phyloP scores from a whole-genome alignment of 306 rosid species.

The Clitoria ternatea region DNA sequence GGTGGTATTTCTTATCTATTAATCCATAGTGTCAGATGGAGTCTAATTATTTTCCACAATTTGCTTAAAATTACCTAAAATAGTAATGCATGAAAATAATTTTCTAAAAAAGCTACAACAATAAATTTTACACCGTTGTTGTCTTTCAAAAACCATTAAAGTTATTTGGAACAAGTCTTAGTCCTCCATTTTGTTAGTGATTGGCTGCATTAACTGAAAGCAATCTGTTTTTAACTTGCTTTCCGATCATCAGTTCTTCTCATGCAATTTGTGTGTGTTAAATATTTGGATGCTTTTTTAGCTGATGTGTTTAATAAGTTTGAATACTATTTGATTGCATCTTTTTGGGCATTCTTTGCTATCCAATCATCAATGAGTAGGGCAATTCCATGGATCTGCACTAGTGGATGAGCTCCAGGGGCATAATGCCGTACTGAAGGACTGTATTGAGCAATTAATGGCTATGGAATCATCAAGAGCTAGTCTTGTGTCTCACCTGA shows the following conservation, averaged over 20 bases:
- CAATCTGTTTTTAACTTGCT: neutral
- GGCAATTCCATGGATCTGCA: conserved; percentile 62
- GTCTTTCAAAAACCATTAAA: neutral
- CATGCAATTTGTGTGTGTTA: neutral
- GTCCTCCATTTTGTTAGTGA: neutral
- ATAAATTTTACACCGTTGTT: neutral
- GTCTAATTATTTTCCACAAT: neutral
- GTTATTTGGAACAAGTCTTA: neutral
- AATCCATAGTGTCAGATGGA: neutral
- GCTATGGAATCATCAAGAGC: conserved; percentile 76
- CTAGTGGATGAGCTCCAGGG: conserved; percentile 74
- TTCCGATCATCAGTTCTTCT: conserved; percentile 7
- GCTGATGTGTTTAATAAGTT: conserved; percentile 12
- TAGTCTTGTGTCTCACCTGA: conserved; percentile 76
- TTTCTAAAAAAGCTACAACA: neutral
- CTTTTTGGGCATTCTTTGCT: conserved; percentile 17
- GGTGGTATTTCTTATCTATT: neutral
- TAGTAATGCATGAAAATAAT: neutral
- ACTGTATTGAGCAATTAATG: conserved; percentile 75
- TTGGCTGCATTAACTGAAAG: conserved; percentile 6
- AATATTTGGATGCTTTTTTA: neutral
- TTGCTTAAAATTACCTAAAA: neutral
- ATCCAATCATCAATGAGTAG: conserved; percentile 31
- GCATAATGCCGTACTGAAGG: conserved; percentile 59
- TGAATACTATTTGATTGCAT: conserved; percentile 15